Evolutionary conservation across 257 asterid species (phyloP), one percentile per base, ranked within the genome.

Genomic region (Solanum rostratum): DNA sequence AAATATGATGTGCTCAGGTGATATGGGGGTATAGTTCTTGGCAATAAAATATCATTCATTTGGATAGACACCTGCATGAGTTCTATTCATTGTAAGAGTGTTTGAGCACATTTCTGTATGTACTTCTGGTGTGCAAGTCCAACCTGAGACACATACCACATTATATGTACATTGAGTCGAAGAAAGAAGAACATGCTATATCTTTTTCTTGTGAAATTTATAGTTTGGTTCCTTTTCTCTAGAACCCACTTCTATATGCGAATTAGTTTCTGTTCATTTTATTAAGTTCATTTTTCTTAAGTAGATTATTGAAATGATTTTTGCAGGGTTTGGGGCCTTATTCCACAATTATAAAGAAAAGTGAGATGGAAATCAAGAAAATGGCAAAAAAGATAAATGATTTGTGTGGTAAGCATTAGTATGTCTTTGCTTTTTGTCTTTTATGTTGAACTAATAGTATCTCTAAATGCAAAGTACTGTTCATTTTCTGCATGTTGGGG

Each of bases 301-400:
- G 16, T 49, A 50, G 29, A 76, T 22, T 76, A 33, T 33, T 76
- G 59, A 24, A 39, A 69, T 86, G 60, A 30, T 83, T 10, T 85
- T 27, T 87, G 80, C 91, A 95, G 99, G 99, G 98, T 3, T 87
- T 93, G 91, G 99, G 99, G 82, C 97, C 99, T 82, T 95, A 95
- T 85, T 93, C 97, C 0, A 90, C 86, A 7, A 91, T 95, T 92
- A 95, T 94, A 88, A 95, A 95, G 92, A 92, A 92, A 86, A 87
- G 81, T 9, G 98, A 94, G 93, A 95, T 94, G 89, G 98, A 94
- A 83, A 94, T 94, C 83, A 94, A 95, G 90, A 98, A 94, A 39
- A 93, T 91, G 99, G 95, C 97, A 0, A 94, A 95, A 89, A 93
- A 93, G 90, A 95, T 95, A 66, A 94, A 94, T 80, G 99, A 95